phyloP scores from a whole-genome alignment of 441 rosid species.

The Isatis lusitanica region DNA sequence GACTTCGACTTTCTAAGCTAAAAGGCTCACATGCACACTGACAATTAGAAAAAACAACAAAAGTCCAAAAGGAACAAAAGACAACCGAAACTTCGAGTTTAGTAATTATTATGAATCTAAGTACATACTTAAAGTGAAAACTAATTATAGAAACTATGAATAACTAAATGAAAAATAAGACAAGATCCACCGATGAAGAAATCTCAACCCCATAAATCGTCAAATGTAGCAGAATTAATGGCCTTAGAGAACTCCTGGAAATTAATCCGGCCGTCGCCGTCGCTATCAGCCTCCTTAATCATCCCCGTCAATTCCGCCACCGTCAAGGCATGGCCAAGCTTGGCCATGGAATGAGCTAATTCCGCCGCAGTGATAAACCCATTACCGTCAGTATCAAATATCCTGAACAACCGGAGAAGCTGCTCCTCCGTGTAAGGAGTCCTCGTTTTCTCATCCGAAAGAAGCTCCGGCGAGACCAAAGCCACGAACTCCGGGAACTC shows the following conservation, averaged over 20 bases:
- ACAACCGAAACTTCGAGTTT: background rate
- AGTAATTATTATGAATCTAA: background rate
- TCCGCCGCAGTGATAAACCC: slow-evolving; percentile 85
- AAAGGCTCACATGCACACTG: too few species aligned
- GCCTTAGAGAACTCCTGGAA: slow-evolving; percentile 80
- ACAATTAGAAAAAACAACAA: background rate
- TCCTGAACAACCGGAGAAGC: slow-evolving; percentile 62
- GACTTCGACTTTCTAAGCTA: background rate
- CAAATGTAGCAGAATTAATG: slow-evolving; percentile 82
- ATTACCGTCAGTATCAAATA: slow-evolving; percentile 82
- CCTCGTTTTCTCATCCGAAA: slow-evolving; percentile 44
- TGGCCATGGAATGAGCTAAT: slow-evolving; percentile 89
- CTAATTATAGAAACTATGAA: background rate
- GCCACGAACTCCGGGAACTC: slow-evolving; percentile 83
- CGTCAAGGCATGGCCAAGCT: slow-evolving; percentile 77
- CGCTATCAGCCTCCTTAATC: slow-evolving; percentile 88
- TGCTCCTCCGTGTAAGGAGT: slow-evolving; percentile 77
- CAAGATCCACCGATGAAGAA: background rate
- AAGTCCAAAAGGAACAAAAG: background rate
- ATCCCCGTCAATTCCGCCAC: slow-evolving; percentile 81
- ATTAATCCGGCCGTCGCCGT: slow-evolving; percentile 82
- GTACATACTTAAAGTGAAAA: background rate
- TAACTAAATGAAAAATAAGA: background rate
- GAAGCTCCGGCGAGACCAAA: slow-evolving; percentile 72
- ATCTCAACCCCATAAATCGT: slow-evolving; percentile 65